Evolutionary conservation across 2,329 filamentous ascomycete species (phyloP), one percentile per base, ranked within the genome.

Genomic region (Pseudodiploospora longispora): DNA sequence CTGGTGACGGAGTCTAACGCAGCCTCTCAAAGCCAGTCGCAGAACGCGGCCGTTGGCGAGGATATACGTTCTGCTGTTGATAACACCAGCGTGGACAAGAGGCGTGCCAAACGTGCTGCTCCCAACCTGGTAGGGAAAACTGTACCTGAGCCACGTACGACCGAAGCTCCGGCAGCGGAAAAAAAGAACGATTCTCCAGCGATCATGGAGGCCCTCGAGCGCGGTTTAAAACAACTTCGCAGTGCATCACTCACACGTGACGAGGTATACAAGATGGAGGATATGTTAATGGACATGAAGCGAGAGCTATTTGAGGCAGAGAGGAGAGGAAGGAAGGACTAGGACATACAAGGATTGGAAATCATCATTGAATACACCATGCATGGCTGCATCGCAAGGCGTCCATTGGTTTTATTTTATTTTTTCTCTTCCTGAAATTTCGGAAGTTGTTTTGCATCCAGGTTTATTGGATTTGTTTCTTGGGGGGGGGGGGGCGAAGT

Each of bases 211-310:
- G 56, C 59, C 29, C 53, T 69, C 30, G 58, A 59, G 27, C 59
- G 52, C 31, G 63, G 64, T 0, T 62, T 93, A 27, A 69, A 71
- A 19, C 73, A 80, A 50, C 69, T 89, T 46, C 75, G 73, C 43
- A 67, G 65, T 29, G 70, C 80, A 27, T 69, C 75, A 10, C 64
- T 94, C 36, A 79, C 79, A 10, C 72, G 78, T 8, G 70, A 76
- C 8, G 80, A 87, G 48, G 77, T 88, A 42, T 74, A 81, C 47
- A 74, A 83, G 58, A 73, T 93, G 52, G 87, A 93, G 57, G 83
- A 90, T 58, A 67, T 87, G 54, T 72, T 93, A 58, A 87, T 90
- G 68, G 84, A 91, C 60, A 78, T 91, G 51, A 83, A 85, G 61
- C 74, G 77, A 50, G 80, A 85, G 60, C 72, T 90, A 41, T 85